Conservation (phyloP, 805 yeast genomes). For the Wickerhamiella lipophila region DNA sequence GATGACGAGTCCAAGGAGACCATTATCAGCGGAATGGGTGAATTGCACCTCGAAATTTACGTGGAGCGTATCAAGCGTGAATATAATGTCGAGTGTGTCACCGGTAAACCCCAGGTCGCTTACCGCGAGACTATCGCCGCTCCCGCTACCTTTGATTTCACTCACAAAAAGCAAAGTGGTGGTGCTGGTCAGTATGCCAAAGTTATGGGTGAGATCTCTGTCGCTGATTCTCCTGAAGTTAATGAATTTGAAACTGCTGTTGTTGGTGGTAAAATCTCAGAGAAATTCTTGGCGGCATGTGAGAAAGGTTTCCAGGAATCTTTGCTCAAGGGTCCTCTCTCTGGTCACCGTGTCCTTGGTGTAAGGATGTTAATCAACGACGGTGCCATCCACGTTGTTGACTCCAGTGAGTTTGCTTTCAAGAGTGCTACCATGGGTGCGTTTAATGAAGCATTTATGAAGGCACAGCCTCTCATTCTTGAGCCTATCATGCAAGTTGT, state of each 20-base stretch:
- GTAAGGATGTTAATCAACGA: conserved; percentile 87
- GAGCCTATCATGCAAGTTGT: conserved; percentile 95
- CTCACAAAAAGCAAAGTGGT: conserved; percentile 96
- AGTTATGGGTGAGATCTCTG: conserved; percentile 71
- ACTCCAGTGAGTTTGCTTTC: conserved; percentile 91
- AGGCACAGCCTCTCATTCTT: conserved; percentile 72
- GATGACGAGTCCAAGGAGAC: conserved; percentile 91
- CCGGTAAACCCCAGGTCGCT: conserved; percentile 97
- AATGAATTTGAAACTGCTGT: conserved; percentile 75
- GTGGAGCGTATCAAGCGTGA: conserved; percentile 98
- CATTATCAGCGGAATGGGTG: conserved; percentile 95
- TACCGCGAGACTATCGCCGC: conserved; percentile 83
- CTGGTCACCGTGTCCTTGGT: conserved; percentile 89
- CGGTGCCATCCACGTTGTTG: conserved; percentile 96
- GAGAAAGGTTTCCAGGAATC: conserved; percentile 91
- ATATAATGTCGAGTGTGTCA: conserved; percentile 85
- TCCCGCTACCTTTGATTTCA: conserved; percentile 70
- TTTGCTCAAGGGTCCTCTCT: conserved; percentile 88
- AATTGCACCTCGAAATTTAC: conserved; percentile 89
- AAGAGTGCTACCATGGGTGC: conserved; percentile 86
- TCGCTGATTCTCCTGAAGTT: conserved; percentile 34
- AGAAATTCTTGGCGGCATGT: conserved; percentile 87
- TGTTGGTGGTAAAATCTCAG: conserved; percentile 95
- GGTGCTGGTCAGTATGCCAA: conserved; percentile 99
- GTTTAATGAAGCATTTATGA: conserved; percentile 78